Evolutionary conservation across 1,139 yeast genomes (phyloP), one percentile per base, ranked within the genome.

Genomic region (Nakaseomyces bracarensis): DNA sequence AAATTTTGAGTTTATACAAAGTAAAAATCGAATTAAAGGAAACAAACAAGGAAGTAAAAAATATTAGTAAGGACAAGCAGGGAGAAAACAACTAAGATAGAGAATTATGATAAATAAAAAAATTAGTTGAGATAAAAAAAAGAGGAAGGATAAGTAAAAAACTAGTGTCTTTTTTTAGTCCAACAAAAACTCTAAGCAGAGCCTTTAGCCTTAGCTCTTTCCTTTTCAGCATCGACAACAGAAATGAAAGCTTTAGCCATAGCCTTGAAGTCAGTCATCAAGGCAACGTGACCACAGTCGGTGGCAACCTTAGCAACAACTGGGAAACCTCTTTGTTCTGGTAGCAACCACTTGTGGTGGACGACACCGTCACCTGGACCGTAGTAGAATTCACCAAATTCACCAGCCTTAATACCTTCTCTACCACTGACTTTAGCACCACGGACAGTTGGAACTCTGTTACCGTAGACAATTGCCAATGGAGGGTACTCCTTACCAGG

Each of bases 321-420:
- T 0, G 72, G 66, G 55, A 81, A 86, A 0, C 93, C 93, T 49
- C 71, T 70, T 21, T 68, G 64, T 53, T 81, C 82, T 0, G 96
- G 96, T 77, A 86, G 75, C 33, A 84, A 63, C 80, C 89, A 81
- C 49, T 76, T 76, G 52, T 81, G 85, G 61, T 84, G 86, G 1
- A 86, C 83, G 13, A 87, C 96, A 26, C 96, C 96, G 57, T 87
- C 96, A 6, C 96, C 96, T 8, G 87, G 87, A 0, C 95, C 95
- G 58, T 84, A 86, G 52, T 73, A 75, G 52, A 85, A 81, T 51
- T 83, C 80, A 49, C 74, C 77, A 61, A 83, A 87, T 49, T 77
- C 74, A 5, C 95, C 95, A 28, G 72, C 71, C 48, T 67, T 70
- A 45, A 87, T 79, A 40, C 77, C 91, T 21, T 45, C 39, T n/a